Base-by-base conservation (phyloP, 176 grass and related monocot genomes). In the Sorghum bicolor region DNA sequence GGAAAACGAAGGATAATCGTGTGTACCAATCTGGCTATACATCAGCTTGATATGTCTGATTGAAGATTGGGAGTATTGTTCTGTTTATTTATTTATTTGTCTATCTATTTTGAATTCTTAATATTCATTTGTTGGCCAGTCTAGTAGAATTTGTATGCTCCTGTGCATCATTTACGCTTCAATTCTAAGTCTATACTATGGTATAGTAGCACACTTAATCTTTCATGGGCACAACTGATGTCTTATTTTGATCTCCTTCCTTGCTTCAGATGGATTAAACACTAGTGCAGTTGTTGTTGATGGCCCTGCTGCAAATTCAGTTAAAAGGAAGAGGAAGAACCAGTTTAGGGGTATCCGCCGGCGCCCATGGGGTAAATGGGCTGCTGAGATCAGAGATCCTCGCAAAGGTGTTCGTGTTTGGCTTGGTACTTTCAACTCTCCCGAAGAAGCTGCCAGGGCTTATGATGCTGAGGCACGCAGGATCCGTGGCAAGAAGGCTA, bases 311-410 rank as follows among this genome's bases (percentile, higher is more conserved):
- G 71, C 48, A 52, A 81, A 7, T 19, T 83, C 82, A 19, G 72
- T 70, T 39, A 98, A 87, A 53, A 90, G 89, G 63, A 96, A 94
- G 86, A 94, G 91, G 72, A 96, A 96, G 91, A 99, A 86, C 55
- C 91, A 84, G 60, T 99, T 92, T 44, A 91, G 96, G 74, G 96
- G 96, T 30, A 99, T 99, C 87, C 93, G 96, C 25, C 89, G 80
- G 11, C 93, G 96, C 28, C 91, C 93, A 24, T 99, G 93, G 96
- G 96, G 96, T 72, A 99, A 99, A 85, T 99, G 96, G 96, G 96
- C 93, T 62, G 96, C 96, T 88, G 96, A 99, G 87, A 99, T 99
- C 58, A 89, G 96, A 85, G 96, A 99, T 80, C 96, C 96, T 32
- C 81, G 87, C 44, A 99, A 99, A 68, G 96, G 96, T 55, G 87